These are phyloP conservation scores for Polyplosphaeria fusca DNA, from an alignment of 495 filamentous ascomycete genomes.

Conservation along the genomic window DNA sequence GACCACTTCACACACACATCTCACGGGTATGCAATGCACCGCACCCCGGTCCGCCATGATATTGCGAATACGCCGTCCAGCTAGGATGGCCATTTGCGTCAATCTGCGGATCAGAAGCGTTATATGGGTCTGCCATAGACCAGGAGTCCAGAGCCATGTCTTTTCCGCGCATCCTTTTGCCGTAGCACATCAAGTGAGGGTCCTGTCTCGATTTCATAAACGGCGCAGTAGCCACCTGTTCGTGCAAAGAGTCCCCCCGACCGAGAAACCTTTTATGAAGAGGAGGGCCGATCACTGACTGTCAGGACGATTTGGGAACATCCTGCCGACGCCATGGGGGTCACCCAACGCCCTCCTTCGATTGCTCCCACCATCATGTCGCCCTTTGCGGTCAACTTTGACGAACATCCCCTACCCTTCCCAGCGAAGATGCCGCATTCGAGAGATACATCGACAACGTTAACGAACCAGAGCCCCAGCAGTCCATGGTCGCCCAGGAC, in stretches of 20 bases:
- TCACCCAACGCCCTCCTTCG: not conserved
- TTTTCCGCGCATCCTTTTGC: not conserved
- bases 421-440: not conserved
- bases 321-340: not conserved
- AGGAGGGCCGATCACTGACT: constrained; percentile 11
- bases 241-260: not conserved
- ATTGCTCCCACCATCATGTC: not conserved
- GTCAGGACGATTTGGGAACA: not conserved
- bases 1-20: constrained; percentile 8
- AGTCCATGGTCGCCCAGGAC: not conserved
- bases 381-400: not conserved
- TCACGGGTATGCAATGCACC: constrained; percentile 22
- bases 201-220: constrained; percentile 11
- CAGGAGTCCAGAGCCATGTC: not conserved
- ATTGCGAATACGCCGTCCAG: not conserved
- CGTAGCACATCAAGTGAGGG: not conserved
- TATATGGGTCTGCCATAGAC: not conserved
- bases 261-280: not conserved
- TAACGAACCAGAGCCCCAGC: not conserved
- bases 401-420: not conserved
- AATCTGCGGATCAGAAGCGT: constrained; percentile 9
- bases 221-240: constrained; percentile 3
- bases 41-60: constrained; percentile 12
- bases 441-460: not conserved
- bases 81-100: constrained; percentile 1